Evolutionary conservation across 148 eudicot genomes (phyloP), one percentile per base, ranked within the genome.

Genomic region (Pouteria glomerata): DNA sequence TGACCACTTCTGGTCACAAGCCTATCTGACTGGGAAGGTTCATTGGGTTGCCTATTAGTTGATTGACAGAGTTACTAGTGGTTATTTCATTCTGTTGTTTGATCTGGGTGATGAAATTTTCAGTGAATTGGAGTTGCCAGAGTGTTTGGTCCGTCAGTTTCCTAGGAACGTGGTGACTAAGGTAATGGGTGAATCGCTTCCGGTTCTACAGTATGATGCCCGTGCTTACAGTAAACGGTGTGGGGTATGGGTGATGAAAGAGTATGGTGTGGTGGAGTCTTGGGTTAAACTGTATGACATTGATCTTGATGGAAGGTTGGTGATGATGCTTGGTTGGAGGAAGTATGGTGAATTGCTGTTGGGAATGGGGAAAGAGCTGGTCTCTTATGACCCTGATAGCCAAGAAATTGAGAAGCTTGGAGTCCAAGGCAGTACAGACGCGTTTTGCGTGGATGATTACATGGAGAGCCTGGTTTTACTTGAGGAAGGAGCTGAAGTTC

Each of bases 201-300:
- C n/a, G n/a, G n/a, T n/a, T n/a, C n/a, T n/a, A n/a, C n/a, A n/a
- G 59, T 24, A 56, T 16, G 59, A 56, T 24, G 26, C 11, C 1
- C 59, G 31, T 23, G 30, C 30, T 4, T 56, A 8, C 26, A 23
- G 26, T 53, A 56, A 56, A 30, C 30, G 13, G n/a, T 56, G 31
- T 12, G 26, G 15, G 15, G 59, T 56, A 30, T 56, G 59, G 59
- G 59, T 56, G 23, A 24, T 56, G 59, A 26, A 56, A 2, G 59
- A 56, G 59, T 56, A 53, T 53, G 57, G 57, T 1, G 57, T 53
- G 57, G 57, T 19, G 26, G 57, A 53, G 57, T 56, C 59, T 56
- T 56, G 59, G 59, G 26, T 14, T 26, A 56, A 56, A 30, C 30
- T 23, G 3, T 56, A 56, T 12, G 59, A 56, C 29, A 56, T 56